Conservation (phyloP, 345 rosid genomes). For the Salix viminalis region DNA sequence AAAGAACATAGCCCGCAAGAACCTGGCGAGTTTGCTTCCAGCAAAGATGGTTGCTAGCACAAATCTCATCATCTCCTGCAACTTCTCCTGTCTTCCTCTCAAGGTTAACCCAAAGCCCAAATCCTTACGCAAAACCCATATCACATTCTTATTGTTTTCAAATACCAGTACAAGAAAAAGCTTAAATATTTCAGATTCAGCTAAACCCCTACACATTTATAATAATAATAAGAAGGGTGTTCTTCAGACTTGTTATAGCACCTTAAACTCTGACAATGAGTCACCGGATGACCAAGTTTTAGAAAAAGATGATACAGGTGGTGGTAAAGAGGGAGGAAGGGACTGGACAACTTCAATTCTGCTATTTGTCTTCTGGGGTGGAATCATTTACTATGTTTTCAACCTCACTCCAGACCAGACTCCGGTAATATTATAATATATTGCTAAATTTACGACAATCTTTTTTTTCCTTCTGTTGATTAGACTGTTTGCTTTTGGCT, state of each 20-base stretch:
- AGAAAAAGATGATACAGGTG: constrained; percentile 21
- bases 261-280: constrained; percentile 24
- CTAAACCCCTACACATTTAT: constrained; percentile 15
- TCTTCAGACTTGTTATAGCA: constrained; percentile 39
- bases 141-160: neutral
- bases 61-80: constrained; percentile 50
- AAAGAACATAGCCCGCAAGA: too few relatives aligned
- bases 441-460: neutral
- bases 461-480: neutral
- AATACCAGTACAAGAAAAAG: constrained; percentile 6
- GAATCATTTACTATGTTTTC: constrained; percentile 71
- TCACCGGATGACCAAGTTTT: constrained; percentile 40
- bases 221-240: constrained; percentile 12
- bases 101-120: constrained; percentile 16
- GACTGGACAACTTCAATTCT: constrained; percentile 74
- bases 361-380: constrained; percentile 69
- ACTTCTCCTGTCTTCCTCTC: constrained; percentile 37
- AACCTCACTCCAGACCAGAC: constrained; percentile 69
- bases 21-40: neutral
- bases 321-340: constrained; percentile 35
- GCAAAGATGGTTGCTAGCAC: constrained; percentile 34
- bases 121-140: constrained; percentile 16
- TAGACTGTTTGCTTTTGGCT: neutral
- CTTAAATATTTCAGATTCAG: constrained; percentile 16
- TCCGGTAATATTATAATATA: constrained; percentile 36